phyloP scores from a whole-genome alignment of 1,284 basidiomycete species.

The Pascua guehoae region DNA sequence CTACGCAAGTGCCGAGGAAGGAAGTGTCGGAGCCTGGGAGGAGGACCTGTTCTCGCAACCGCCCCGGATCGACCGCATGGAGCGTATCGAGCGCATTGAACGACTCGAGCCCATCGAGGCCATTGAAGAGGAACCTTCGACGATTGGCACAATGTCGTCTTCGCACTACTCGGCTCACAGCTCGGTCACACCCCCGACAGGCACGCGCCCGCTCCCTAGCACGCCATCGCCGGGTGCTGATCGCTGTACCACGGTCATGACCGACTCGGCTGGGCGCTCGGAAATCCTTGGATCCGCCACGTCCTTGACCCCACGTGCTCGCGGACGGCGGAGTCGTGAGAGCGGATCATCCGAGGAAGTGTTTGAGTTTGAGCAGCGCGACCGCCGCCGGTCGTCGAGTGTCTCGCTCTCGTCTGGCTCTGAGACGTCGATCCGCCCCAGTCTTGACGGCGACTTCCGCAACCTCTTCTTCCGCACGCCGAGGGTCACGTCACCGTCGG shows the following conservation, averaged over 20 bases:
- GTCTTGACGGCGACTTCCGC: slow-evolving; percentile 20
- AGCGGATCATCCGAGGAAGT: not conserved
- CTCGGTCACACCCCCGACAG: not conserved
- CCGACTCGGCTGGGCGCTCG: too few relatives aligned
- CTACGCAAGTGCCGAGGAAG: slow-evolving; percentile 13
- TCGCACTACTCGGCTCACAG: too few relatives aligned
- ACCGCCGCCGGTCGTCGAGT: not conserved
- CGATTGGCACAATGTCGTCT: too few relatives aligned
- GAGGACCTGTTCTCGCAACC: too few relatives aligned
- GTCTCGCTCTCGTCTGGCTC: slow-evolving; percentile 11
- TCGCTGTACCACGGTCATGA: too few relatives aligned
- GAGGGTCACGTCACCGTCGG: slow-evolving; percentile 14
- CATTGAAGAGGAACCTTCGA: too few relatives aligned
- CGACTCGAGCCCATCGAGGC: too few relatives aligned
- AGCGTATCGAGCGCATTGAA: too few relatives aligned
- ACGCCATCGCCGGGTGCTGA: not conserved
- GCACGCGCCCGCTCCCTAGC: not conserved
- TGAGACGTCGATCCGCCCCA: slow-evolving; percentile 12
- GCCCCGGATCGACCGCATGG: too few relatives aligned
- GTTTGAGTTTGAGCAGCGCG: slow-evolving; percentile 10
- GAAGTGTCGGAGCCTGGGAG: not conserved
- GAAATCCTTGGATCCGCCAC: too few relatives aligned
- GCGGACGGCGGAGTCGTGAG: too few relatives aligned
- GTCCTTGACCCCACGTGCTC: too few relatives aligned
- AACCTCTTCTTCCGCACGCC: slow-evolving; percentile 46